A percentile compares a stretch with the other conserved stretches of the same genome.
Evolutionary conservation across 1,284 basidiomycete genomes (phyloP).

Genomic region (Puccinia hordei): DNA sequence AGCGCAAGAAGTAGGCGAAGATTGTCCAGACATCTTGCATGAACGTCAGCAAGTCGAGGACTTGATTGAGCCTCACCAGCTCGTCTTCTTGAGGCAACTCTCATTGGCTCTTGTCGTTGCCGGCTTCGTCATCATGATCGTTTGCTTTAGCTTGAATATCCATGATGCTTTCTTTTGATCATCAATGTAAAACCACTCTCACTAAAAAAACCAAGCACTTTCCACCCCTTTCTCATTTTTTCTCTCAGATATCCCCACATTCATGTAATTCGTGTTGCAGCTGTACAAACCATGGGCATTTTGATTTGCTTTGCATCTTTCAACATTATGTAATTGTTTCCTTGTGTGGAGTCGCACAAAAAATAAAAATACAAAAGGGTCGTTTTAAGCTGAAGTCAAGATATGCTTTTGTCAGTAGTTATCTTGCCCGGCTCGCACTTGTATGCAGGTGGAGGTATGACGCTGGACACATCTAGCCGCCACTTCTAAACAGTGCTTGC

Average conservation of each 20-base stretch:
- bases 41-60: not conserved
- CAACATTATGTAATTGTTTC: no score
- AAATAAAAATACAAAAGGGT: no score
- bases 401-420: no score
- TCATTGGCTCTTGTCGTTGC: constrained; percentile 74
- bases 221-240: not conserved
- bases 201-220: not conserved
- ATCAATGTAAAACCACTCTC: no score
- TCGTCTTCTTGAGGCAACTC: constrained; percentile 64
- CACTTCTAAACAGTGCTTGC: no score
- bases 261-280: not conserved
- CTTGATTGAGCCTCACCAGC: constrained; percentile 30
- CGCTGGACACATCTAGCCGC: no score
- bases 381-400: no score
- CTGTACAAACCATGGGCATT: not conserved
- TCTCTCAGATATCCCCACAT: not conserved
- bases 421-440: no score
- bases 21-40: not conserved
- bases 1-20: not conserved
- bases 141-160: constrained; percentile 64
- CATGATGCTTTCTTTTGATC: constrained; percentile 39
- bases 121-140: constrained; percentile 77
- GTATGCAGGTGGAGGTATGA: no score
- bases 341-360: no score
- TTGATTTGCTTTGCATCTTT: not conserved